phyloP scores from a whole-genome alignment of 306 rosid genomes.

The Canavalia gladiata region DNA sequence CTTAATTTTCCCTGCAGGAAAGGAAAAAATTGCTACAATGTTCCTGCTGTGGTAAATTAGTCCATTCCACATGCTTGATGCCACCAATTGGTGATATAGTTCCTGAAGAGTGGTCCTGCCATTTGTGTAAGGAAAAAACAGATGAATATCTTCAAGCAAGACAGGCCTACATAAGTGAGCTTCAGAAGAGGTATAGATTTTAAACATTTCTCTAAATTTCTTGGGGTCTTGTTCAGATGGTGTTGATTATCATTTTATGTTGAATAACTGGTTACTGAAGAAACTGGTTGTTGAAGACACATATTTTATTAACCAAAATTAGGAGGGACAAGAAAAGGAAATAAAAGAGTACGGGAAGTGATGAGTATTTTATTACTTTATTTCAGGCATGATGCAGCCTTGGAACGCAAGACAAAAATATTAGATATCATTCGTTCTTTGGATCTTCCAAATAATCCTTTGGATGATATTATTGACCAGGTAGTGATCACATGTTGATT shows the following conservation, averaged over 20 bases:
- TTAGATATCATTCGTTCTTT: slow-evolving; percentile 81
- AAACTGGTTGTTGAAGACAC: not conserved
- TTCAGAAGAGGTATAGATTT: slow-evolving; percentile 74
- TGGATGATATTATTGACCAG: slow-evolving; percentile 98
- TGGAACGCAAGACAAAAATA: slow-evolving; percentile 79
- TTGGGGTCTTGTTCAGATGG: slow-evolving; percentile 35
- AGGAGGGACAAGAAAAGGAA: not conserved
- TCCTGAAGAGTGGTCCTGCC: slow-evolving; percentile 90
- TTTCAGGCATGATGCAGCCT: slow-evolving; percentile 84
- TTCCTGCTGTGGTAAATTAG: slow-evolving; percentile 89
- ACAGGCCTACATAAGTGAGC: slow-evolving; percentile 73
- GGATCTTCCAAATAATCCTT: slow-evolving; percentile 96
- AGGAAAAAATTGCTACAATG: slow-evolving; percentile 86
- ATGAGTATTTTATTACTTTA: slow-evolving; percentile 46
- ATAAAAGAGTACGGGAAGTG: not conserved
- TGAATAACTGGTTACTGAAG: slow-evolving; percentile 4
- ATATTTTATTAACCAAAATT: slow-evolving; percentile 15
- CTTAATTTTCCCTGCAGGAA: slow-evolving; percentile 66
- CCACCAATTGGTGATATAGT: slow-evolving; percentile 85
- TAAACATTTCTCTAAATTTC: slow-evolving; percentile 32
- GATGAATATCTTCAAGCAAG: slow-evolving; percentile 88
- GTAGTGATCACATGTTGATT: slow-evolving; percentile 54
- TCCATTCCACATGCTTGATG: slow-evolving; percentile 83
- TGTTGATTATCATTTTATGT: slow-evolving; percentile 26
- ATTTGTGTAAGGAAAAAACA: slow-evolving; percentile 90